Evolutionary conservation across 306 rosid species (phyloP).

Genomic region (Cicer arietinum): DNA sequence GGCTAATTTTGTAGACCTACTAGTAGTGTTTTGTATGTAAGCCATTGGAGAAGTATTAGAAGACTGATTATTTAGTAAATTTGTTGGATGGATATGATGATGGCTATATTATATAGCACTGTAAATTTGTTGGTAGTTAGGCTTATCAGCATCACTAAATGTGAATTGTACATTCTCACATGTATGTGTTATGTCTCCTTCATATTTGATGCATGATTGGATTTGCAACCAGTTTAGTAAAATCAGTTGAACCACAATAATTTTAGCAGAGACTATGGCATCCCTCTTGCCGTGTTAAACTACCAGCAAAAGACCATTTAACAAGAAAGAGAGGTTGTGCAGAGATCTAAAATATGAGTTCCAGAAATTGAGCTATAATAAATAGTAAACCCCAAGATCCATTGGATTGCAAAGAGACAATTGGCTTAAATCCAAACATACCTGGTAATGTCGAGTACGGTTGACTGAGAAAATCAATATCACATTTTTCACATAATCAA

Average conservation of each 20-base stretch:
- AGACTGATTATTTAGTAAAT: neutral
- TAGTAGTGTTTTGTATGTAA: slow-evolving; percentile 3
- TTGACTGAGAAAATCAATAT: slow-evolving; percentile 96
- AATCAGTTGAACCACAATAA: too few relatives aligned
- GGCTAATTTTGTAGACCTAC: slow-evolving; percentile 27
- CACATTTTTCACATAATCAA: slow-evolving; percentile 92
- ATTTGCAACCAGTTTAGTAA: too few relatives aligned
- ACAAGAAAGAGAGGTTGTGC: neutral
- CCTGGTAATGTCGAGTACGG: slow-evolving; percentile 99
- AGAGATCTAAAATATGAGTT: slow-evolving; percentile 33
- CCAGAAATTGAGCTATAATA: slow-evolving; percentile 7
- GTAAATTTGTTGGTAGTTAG: slow-evolving; percentile 15
- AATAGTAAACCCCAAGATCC: slow-evolving; percentile 6
- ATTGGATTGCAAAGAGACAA: slow-evolving; percentile 20
- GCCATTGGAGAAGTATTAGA: slow-evolving; percentile 2
- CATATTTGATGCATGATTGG: neutral
- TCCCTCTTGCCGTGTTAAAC: slow-evolving; percentile 17
- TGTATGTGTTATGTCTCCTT: neutral
- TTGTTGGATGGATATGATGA: neutral
- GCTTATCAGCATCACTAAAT: neutral
- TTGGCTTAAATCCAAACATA: slow-evolving; percentile 45
- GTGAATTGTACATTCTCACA: neutral
- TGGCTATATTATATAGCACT: slow-evolving; percentile 5
- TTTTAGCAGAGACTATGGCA: too few relatives aligned
- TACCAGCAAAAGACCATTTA: neutral